Percentiles rank a stretch among this genome's conserved stretches.
Evolutionary conservation across 345 rosid species (phyloP).

Genomic region (Passiflora organensis): DNA sequence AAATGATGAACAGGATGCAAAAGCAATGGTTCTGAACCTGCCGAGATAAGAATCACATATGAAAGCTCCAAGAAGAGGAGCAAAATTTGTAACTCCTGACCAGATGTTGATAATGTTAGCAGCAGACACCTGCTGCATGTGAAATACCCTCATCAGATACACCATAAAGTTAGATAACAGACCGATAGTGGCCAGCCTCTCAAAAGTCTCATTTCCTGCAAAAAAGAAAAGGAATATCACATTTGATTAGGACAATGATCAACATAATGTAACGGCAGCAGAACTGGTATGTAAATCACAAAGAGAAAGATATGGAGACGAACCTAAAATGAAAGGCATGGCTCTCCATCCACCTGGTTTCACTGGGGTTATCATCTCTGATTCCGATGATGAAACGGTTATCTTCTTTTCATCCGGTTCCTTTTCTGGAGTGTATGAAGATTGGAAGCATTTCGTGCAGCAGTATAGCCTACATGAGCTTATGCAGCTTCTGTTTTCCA

Average conservation of each 20-base stretch:
- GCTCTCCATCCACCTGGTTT: slow-evolving; percentile 78
- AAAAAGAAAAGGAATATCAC: no score
- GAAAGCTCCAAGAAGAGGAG: slow-evolving; percentile 33
- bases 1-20: slow-evolving; percentile 26
- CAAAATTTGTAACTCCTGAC: slow-evolving; percentile 36
- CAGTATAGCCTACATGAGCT: slow-evolving; percentile 14
- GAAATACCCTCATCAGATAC: slow-evolving; percentile 23
- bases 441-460: slow-evolving; percentile 17
- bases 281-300: not conserved
- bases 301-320: not conserved
- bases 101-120: slow-evolving; percentile 28
- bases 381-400: slow-evolving; percentile 1
- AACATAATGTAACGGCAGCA: no score
- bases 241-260: no score
- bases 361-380: slow-evolving; percentile 18
- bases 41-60: slow-evolving; percentile 23
- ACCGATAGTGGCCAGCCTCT: slow-evolving; percentile 42
- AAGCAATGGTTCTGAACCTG: slow-evolving; percentile 25
- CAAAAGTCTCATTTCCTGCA: slow-evolving; percentile 54
- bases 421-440: slow-evolving; percentile 12
- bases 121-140: slow-evolving; percentile 37
- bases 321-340: slow-evolving; percentile 79
- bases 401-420: slow-evolving; percentile 9
- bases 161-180: slow-evolving; percentile 34
- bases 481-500: not conserved